A percentile compares a stretch with the other conserved stretches of the same genome.
phyloP scores from a whole-genome alignment of 1,284 basidiomycete species.

The Testicularia cyperi region DNA sequence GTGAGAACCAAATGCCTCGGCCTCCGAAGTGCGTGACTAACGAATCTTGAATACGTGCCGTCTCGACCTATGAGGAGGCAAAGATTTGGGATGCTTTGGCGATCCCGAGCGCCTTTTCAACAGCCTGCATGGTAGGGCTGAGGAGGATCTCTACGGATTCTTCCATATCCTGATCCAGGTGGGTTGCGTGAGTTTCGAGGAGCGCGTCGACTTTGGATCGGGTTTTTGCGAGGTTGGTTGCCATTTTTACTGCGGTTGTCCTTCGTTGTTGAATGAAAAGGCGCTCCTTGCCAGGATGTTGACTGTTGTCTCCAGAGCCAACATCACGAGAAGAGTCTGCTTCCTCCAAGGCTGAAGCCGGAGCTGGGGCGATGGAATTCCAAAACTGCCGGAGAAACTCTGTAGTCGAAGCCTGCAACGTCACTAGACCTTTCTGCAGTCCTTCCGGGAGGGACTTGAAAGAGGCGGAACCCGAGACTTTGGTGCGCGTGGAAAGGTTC shows the following conservation, averaged over 20 bases:
- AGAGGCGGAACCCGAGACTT: no score
- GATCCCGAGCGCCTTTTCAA: slow-evolving; percentile 7
- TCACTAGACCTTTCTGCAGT: slow-evolving; percentile 77
- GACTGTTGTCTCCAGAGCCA: no score
- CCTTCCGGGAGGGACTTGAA: slow-evolving; percentile 72
- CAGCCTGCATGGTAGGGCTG: slow-evolving; percentile 7
- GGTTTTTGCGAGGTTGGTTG: slow-evolving; percentile 14
- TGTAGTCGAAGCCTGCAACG: slow-evolving; percentile 86
- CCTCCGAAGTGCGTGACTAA: no score
- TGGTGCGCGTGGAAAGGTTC: slow-evolving; percentile 11
- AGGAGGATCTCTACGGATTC: slow-evolving; percentile 3
- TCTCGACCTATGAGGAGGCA: no score
- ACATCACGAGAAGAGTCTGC: no score
- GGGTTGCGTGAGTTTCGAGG: background rate
- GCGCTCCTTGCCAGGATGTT: no score
- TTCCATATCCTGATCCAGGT: slow-evolving; percentile 13
- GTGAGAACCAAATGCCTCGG: no score
- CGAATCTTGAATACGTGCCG: no score
- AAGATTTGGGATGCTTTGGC: no score
- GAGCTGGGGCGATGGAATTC: slow-evolving; percentile 75
- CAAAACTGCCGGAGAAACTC: slow-evolving; percentile 97
- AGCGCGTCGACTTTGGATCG: slow-evolving; percentile 1
- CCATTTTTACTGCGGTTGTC: no score
- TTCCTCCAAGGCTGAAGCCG: no score
- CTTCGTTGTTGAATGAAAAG: no score